Percentiles rank a stretch among this genome's conserved stretches.
Evolutionary conservation across 768 basidiomycete species (phyloP).

Genomic region (Hypholoma fasciculare): DNA sequence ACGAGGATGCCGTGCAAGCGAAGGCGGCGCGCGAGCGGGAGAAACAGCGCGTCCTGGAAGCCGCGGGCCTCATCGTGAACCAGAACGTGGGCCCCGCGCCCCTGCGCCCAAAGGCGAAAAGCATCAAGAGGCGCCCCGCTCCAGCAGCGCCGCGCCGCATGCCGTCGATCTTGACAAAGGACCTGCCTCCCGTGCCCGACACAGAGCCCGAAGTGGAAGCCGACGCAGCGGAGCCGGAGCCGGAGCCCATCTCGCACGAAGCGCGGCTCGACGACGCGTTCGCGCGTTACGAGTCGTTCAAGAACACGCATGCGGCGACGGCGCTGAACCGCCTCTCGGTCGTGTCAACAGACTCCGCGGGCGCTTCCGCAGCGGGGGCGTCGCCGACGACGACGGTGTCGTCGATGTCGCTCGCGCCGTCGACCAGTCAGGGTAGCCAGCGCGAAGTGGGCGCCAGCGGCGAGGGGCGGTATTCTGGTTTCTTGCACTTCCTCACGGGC

Average conservation of each 20-base stretch:
- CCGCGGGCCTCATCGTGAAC: conserved; percentile 83
- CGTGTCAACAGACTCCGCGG: conserved; percentile 44
- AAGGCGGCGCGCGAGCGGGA: conserved; percentile 72
- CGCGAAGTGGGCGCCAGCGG: background rate
- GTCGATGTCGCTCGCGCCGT: conserved; percentile 18
- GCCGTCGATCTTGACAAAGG: conserved; percentile 30
- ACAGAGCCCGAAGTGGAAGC: conserved; percentile 7
- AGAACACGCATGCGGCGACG: conserved; percentile 42
- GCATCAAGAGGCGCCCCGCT: conserved; percentile 44
- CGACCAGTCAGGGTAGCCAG: conserved; percentile 4
- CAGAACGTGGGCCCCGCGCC: conserved; percentile 56
- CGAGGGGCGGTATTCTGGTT: conserved; percentile 44
- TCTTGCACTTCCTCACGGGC: conserved; percentile 66
- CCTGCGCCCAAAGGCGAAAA: conserved; percentile 27
- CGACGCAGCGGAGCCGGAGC: conserved; percentile 18
- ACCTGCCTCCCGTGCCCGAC: conserved; percentile 52
- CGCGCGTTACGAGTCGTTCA: conserved; percentile 86
- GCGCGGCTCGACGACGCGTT: conserved; percentile 78
- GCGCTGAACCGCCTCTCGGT: conserved; percentile 58
- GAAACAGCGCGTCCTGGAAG: conserved; percentile 80
- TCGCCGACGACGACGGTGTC: conserved; percentile 43
- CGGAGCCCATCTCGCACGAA: conserved; percentile 33
- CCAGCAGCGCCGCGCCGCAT: conserved; percentile 44
- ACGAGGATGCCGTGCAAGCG: conserved; percentile 41
- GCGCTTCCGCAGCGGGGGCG: conserved; percentile 31